Base-by-base conservation (phyloP, 805 yeast species). In the Candida alai region DNA sequence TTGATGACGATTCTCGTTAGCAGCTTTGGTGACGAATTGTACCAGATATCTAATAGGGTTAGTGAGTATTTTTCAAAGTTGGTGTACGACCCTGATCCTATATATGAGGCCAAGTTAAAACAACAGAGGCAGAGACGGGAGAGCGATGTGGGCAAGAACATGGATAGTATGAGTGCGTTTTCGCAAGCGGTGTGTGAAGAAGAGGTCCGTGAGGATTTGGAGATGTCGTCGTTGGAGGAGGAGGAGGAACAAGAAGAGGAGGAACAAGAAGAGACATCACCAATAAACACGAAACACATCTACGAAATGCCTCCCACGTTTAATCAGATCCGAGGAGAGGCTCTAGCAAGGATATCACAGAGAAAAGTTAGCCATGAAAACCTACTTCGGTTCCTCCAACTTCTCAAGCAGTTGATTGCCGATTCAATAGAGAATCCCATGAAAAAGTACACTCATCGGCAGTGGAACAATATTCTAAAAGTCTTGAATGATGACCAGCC, bases 1-100 rank as follows among this genome's bases (percentile, higher is more conserved):
- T 64, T 86, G 33, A 86, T 87, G 94, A 84, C 95, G 2, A 79
- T 81, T 12, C 65, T 86, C 36, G 76, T 86, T 24, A 79, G 89
- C 1, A 78, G 76, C 34, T 62, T 81, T 30, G 85, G 90, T 42
- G 94, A 84, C 51, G 62, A 74, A 12, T 45, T 78, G 6, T 62
- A 72, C 51, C 52, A 53, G 19, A 32, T 50, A 27, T 58, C 56
- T 8, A 44, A 44, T 20, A 29, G 35, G 24, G 19, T 42, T 13
- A 39, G 32, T 23, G 18, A 17, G 19, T 31, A 23, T 19, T 31
- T 37, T 27, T 19, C 35, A 4, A 32, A 15, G 34, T 40, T 39
- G 30, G 26, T 31, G 16, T 34, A 33, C 21, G 10, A 29, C 7
- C 24, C 32, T 25, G 41, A 30, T 21, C 24, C 12, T 4, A 41